Evolutionary conservation across 495 filamentous ascomycete genomes (phyloP).

Genomic region (Apiosordaria backusii): DNA sequence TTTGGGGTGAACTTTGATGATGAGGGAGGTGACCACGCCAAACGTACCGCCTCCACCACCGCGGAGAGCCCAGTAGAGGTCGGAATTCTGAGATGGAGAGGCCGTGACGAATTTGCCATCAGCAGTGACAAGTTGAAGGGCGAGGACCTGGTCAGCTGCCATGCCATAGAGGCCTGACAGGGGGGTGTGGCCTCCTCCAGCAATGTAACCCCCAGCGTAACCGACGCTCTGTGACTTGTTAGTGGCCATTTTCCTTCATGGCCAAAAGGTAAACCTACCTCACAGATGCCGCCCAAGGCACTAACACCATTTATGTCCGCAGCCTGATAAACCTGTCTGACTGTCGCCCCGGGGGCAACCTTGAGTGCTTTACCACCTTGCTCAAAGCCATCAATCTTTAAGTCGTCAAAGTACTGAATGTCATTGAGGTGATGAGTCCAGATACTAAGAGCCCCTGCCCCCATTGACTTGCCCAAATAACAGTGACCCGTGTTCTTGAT

Average conservation of each 20-base stretch:
- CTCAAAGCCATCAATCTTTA: constrained; percentile 31
- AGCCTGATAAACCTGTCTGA: constrained; percentile 45
- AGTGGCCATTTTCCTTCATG: neutral
- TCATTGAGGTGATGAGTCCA: constrained; percentile 53
- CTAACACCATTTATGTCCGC: constrained; percentile 45
- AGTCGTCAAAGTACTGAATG: constrained; percentile 22
- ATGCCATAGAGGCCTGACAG: constrained; percentile 42
- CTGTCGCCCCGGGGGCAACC: constrained; percentile 55
- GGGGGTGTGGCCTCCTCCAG: constrained; percentile 43
- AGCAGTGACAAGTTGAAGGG: constrained; percentile 45
- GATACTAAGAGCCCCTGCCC: constrained; percentile 49
- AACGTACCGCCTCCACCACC: constrained; percentile 51
- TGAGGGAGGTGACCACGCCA: constrained; percentile 51
- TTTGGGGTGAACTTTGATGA: constrained; percentile 44
- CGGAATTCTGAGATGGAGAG: constrained; percentile 37
- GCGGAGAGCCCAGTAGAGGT: constrained; percentile 54
- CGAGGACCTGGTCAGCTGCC: constrained; percentile 46
- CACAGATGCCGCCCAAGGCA: constrained; percentile 49
- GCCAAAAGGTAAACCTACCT: neutral
- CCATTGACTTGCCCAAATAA: constrained; percentile 52
- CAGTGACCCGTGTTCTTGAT: constrained; percentile 69
- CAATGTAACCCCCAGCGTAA: constrained; percentile 40
- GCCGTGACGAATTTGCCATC: constrained; percentile 42
- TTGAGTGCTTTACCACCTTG: constrained; percentile 47
- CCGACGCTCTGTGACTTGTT: constrained; percentile 23